Percentiles rank a stretch among this genome's conserved stretches.
Evolutionary conservation across 768 basidiomycete species (phyloP).

Genomic region (Lentinula edodes): DNA sequence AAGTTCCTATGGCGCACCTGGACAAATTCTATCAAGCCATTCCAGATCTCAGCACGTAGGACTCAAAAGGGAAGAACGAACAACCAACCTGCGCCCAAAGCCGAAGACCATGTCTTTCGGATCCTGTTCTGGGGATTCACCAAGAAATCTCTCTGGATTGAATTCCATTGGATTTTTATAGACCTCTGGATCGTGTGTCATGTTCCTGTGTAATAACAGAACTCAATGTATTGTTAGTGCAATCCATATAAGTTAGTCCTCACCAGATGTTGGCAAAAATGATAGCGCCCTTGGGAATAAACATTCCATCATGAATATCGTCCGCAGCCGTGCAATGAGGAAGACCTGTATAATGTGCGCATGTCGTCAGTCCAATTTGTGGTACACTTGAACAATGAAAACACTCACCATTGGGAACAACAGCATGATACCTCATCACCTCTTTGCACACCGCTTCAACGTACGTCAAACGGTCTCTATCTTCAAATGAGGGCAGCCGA

Average conservation of each 20-base stretch:
- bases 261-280: conserved; percentile 17
- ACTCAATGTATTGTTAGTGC: background rate
- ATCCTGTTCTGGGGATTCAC: conserved; percentile 7
- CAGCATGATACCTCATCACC: conserved; percentile 11
- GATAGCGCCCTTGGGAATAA: conserved; percentile 29
- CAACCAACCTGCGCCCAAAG: conserved; percentile 11
- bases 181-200: conserved; percentile 11
- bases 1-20: background rate
- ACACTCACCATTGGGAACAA: conserved; percentile 10
- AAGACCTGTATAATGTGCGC: background rate
- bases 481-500: conserved; percentile 12
- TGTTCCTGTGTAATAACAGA: conserved; percentile 8
- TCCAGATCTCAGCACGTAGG: background rate
- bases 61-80: background rate
- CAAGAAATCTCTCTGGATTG: conserved; percentile 14
- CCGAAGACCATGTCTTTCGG: conserved; percentile 10
- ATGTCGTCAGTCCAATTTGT: too few relatives aligned
- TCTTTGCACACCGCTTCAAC: conserved; percentile 14
- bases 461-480: conserved; percentile 12
- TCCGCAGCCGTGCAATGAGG: conserved; percentile 17
- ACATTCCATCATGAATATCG: conserved; percentile 30
- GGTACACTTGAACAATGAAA: background rate
- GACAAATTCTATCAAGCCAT: background rate
- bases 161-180: conserved; percentile 12
- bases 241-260: background rate